Percentiles rank a stretch among this genome's conserved stretches.
These are phyloP conservation scores for Aspergillus floridensis DNA, from an alignment of 2,329 filamentous ascomycete genomes.

Conservation along the genomic window DNA sequence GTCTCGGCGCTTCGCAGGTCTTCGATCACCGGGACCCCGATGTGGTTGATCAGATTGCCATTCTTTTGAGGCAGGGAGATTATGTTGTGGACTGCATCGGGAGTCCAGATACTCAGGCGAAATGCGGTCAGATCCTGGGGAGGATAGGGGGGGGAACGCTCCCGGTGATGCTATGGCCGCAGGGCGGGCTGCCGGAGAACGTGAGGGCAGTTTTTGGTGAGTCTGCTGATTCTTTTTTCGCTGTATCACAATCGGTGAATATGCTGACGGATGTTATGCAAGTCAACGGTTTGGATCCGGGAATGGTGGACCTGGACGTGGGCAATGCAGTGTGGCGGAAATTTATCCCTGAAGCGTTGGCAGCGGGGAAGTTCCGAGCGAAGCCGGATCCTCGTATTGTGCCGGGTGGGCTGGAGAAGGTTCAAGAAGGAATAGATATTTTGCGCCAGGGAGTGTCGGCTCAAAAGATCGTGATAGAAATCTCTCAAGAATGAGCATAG, in stretches of 20 bases:
- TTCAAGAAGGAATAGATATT: conserved; percentile 23
- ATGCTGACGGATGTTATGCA: background rate
- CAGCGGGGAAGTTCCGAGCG: conserved; percentile 32
- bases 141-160: too few species aligned
- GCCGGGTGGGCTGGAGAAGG: conserved; percentile 21
- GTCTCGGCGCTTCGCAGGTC: background rate
- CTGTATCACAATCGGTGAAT: background rate
- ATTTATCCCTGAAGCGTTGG: conserved; percentile 34
- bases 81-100: background rate
- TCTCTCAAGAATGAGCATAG: too few species aligned
- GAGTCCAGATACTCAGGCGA: too few species aligned
- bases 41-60: background rate
- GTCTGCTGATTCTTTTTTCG: too few species aligned
- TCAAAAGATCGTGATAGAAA: conserved; percentile 24
- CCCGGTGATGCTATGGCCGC: too few species aligned
- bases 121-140: too few species aligned
- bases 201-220: too few species aligned
- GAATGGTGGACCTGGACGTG: too few species aligned
- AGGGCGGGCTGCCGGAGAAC: too few species aligned
- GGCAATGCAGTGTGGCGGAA: conserved; percentile 25
- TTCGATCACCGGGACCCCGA: background rate
- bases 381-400: conserved; percentile 29
- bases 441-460: conserved; percentile 26
- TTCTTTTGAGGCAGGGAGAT: background rate
- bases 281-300: conserved; percentile 5